These are phyloP conservation scores for Leishmania turanica DNA, from an alignment of 208 protist genomes.

Conservation along the genomic window DNA sequence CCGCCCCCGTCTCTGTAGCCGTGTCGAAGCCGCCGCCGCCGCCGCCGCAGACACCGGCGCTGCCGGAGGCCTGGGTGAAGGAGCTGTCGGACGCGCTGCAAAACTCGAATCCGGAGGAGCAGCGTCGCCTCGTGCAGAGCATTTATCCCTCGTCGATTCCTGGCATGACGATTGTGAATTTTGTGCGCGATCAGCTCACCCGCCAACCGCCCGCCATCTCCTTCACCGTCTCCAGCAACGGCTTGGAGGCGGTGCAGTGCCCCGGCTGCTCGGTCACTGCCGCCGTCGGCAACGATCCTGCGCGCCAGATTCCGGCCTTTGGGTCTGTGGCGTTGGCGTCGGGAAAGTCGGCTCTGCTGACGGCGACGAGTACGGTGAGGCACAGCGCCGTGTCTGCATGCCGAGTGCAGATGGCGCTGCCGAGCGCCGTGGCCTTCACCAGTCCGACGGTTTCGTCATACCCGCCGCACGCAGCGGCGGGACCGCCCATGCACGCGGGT, in stretches of 20 bases:
- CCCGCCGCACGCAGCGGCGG: background rate
- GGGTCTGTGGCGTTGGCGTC: conserved; percentile 40
- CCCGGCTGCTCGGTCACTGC: conserved; percentile 58
- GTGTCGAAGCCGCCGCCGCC: background rate
- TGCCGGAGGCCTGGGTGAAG: conserved; percentile 53
- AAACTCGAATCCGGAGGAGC: conserved; percentile 42
- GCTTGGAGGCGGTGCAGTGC: conserved; percentile 57
- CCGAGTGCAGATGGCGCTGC: conserved; percentile 38
- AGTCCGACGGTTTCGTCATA: background rate
- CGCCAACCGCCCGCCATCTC: conserved; percentile 56
- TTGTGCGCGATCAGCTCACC: conserved; percentile 62
- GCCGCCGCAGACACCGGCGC: background rate
- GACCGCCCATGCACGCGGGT: background rate
- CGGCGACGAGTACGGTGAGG: conserved; percentile 41
- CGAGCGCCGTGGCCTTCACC: conserved; percentile 4
- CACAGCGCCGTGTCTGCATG: conserved; percentile 45
- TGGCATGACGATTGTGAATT: conserved; percentile 52
- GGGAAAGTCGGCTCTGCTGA: conserved; percentile 40
- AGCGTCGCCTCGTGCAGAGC: conserved; percentile 46
- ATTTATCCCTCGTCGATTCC: conserved; percentile 41
- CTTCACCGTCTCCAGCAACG: conserved; percentile 41
- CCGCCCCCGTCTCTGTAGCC: background rate
- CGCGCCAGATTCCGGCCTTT: conserved; percentile 44
- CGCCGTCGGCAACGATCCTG: conserved; percentile 46
- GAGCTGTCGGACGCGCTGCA: conserved; percentile 56